A percentile compares a stretch with the other conserved stretches of the same genome.
phyloP scores from a whole-genome alignment of 306 rosid genomes.

The Sicyos edulis region DNA sequence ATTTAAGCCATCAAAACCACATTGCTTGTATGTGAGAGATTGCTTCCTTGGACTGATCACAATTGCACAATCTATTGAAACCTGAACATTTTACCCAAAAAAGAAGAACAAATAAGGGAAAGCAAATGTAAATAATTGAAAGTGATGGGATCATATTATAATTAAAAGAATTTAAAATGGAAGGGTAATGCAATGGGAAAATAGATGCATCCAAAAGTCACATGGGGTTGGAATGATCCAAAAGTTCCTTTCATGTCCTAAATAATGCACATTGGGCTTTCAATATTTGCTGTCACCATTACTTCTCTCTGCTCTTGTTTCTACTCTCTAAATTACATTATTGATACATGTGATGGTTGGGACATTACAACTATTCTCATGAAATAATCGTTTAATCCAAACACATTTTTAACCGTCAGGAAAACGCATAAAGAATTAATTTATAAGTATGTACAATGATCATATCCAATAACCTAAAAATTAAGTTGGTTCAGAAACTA shows the following conservation, averaged over 20 bases:
- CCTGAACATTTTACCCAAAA: constrained; percentile 36
- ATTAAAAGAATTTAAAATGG: neutral
- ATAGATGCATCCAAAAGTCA: constrained; percentile 5
- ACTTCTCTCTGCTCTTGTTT: neutral
- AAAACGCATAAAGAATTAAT: too few species aligned
- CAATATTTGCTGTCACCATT: constrained; percentile 18
- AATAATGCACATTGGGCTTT: constrained; percentile 1
- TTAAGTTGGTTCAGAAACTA: too few species aligned
- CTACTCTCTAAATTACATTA: neutral
- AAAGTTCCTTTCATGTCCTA: constrained; percentile 1
- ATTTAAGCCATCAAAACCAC: constrained; percentile 92
- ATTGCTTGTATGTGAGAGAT: constrained; percentile 87
- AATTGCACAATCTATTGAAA: constrained; percentile 91
- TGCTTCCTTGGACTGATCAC: constrained; percentile 98
- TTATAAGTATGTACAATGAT: too few species aligned
- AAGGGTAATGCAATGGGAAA: neutral
- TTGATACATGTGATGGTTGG: neutral
- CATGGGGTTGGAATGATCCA: constrained; percentile 15
- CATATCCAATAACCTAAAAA: too few species aligned
- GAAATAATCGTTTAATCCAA: too few species aligned
- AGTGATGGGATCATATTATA: neutral
- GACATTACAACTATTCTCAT: too few species aligned
- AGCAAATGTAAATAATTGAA: neutral
- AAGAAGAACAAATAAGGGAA: neutral
- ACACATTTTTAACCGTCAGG: too few species aligned